phyloP scores from a whole-genome alignment of 1,284 basidiomycete genomes.

The Xerocomus minutiporus region DNA sequence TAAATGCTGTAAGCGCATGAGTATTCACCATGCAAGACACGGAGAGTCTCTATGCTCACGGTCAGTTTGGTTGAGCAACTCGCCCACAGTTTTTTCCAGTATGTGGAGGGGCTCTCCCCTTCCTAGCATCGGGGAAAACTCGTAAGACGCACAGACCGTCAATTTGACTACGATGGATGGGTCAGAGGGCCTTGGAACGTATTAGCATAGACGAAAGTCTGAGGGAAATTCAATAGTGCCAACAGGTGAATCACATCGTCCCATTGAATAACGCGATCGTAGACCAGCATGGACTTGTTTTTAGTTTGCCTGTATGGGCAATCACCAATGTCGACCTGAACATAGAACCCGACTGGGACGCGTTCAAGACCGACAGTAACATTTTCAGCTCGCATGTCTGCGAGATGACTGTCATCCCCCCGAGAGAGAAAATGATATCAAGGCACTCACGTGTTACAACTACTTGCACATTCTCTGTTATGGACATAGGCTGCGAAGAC shows the following conservation, averaged over 20 bases:
- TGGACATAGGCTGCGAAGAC: background rate
- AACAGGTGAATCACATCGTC: background rate
- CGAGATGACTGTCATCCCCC: background rate
- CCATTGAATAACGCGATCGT: background rate
- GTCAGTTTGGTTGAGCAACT: background rate
- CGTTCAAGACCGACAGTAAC: background rate
- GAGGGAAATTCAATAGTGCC: background rate
- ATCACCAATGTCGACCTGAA: background rate
- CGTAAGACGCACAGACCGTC: background rate
- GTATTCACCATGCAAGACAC: background rate
- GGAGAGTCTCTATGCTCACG: background rate
- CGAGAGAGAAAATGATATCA: background rate
- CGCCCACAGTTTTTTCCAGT: background rate
- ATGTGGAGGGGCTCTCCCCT: background rate
- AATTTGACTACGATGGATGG: background rate
- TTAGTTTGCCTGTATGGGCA: background rate
- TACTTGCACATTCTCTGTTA: background rate
- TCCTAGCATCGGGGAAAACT: background rate
- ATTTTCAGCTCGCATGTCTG: background rate
- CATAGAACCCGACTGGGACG: background rate
- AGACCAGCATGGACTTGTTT: background rate
- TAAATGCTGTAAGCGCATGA: background rate
- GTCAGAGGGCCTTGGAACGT: background rate
- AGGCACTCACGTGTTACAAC: background rate
- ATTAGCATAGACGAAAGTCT: background rate